Evolutionary conservation across 306 rosid species (phyloP).

Genomic region (Gastrolobium villosum): DNA sequence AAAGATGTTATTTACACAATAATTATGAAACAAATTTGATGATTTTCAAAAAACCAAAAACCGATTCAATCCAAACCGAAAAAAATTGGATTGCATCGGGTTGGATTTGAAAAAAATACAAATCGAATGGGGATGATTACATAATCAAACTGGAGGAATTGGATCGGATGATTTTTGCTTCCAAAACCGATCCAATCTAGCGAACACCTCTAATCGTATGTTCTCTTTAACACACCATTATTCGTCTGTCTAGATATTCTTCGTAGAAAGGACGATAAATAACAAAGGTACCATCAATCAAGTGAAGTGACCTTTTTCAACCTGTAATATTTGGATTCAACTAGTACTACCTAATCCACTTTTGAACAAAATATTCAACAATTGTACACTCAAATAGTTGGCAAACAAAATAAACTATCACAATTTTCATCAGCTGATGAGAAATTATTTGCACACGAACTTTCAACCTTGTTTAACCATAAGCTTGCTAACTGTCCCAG

Average conservation of each 20-base stretch:
- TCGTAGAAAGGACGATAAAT: not conserved
- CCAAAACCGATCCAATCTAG: too few species aligned
- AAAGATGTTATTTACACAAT: too few species aligned
- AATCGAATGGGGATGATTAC: too few species aligned
- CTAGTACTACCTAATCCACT: not conserved
- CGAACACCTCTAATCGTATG: too few species aligned
- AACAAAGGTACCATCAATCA: not conserved
- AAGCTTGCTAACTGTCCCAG: not conserved
- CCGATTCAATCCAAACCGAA: too few species aligned
- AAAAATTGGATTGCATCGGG: too few species aligned
- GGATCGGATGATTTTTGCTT: too few species aligned
- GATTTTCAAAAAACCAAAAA: too few species aligned
- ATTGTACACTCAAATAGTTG: not conserved
- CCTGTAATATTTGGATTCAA: not conserved
- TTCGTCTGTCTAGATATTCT: not conserved
- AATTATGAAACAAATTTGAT: too few species aligned
- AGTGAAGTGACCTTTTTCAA: not conserved
- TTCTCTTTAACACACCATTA: too few species aligned
- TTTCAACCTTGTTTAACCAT: not conserved
- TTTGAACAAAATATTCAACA: not conserved
- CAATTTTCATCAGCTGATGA: not conserved
- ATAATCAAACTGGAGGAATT: too few species aligned
- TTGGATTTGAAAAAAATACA: too few species aligned
- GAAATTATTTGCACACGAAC: not conserved
- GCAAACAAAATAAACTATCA: conserved; percentile 4